Percentiles rank a stretch among this genome's conserved stretches.
Evolutionary conservation across 148 eudicot species (phyloP).

Genomic region (Spergularia bocconei): DNA sequence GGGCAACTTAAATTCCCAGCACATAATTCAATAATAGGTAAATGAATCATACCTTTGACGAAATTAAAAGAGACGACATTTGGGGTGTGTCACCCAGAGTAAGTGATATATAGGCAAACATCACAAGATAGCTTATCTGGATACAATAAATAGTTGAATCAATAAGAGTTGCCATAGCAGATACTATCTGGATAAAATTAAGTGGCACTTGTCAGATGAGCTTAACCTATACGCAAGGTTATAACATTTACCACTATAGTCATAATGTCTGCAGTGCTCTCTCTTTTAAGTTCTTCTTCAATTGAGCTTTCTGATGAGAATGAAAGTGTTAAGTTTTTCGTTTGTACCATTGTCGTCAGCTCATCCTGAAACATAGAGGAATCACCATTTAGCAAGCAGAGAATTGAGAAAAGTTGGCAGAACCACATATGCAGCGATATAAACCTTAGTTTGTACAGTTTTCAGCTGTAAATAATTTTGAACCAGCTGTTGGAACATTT

Average conservation of each 20-base stretch:
- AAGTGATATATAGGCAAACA: constrained; percentile 99
- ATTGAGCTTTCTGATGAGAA: constrained; percentile 98
- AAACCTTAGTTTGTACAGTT: not conserved
- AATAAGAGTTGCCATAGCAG: not conserved
- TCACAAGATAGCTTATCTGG: constrained; percentile 99
- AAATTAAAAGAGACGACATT: constrained; percentile 57
- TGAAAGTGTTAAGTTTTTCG: constrained; percentile 71
- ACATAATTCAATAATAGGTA: not conserved
- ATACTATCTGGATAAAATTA: not conserved
- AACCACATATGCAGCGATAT: not conserved
- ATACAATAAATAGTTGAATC: constrained; percentile 20
- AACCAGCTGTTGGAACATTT: not conserved
- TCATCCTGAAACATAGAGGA: constrained; percentile 58
- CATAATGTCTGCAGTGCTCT: constrained; percentile 95
- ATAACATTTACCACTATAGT: constrained; percentile 67
- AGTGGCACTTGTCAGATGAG: not conserved
- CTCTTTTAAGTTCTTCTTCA: constrained; percentile 97
- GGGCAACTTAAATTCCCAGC: constrained; percentile 13
- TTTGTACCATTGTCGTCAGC: constrained; percentile 79
- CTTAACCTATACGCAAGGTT: not conserved
- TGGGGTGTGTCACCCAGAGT: constrained; percentile 82
- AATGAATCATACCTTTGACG: constrained; percentile 74
- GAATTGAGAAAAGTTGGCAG: not conserved
- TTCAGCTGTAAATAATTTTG: not conserved
- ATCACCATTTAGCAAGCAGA: not conserved